Evolutionary conservation across 2,329 filamentous ascomycete genomes (phyloP).

Genomic region (Periconia macrospinosa): DNA sequence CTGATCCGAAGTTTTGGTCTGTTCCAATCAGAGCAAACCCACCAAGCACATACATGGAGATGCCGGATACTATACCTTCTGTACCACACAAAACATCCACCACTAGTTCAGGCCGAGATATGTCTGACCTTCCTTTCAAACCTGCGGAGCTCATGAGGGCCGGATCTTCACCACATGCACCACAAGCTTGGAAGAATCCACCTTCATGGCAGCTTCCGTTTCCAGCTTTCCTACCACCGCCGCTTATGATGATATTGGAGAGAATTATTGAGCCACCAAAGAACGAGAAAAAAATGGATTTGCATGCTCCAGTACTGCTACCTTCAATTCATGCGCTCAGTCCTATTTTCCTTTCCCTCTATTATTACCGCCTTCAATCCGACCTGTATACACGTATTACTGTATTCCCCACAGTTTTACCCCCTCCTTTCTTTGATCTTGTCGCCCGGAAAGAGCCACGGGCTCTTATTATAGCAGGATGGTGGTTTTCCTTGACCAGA

Average conservation of each 20-base stretch:
- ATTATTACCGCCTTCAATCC: constrained; percentile 30
- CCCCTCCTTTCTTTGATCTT: constrained; percentile 29
- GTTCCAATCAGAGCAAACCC: constrained; percentile 31
- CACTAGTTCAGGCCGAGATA: constrained; percentile 8
- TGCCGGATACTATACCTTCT: constrained; percentile 3
- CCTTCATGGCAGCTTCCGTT: constrained; percentile 11
- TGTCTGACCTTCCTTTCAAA: constrained; percentile 7
- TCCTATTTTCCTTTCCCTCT: constrained; percentile 37
- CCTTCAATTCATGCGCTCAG: constrained; percentile 33
- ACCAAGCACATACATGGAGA: constrained; percentile 22
- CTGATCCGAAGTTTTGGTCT: constrained; percentile 15
- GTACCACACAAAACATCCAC: not conserved
- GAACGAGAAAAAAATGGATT: constrained; percentile 13
- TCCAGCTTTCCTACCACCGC: constrained; percentile 32
- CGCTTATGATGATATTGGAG: constrained; percentile 24
- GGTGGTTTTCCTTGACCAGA: constrained; percentile 31
- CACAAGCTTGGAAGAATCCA: constrained; percentile 7
- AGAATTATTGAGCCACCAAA: constrained; percentile 12
- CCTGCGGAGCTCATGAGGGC: constrained; percentile 9
- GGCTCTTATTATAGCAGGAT: constrained; percentile 28
- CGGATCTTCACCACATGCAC: not conserved
- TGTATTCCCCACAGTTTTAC: constrained; percentile 34
- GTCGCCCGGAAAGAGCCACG: constrained; percentile 25
- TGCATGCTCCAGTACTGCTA: constrained; percentile 22
- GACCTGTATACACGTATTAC: constrained; percentile 33